Evolutionary conservation across 2,329 filamentous ascomycete genomes (phyloP).

Genomic region (Geosmithia morbida): DNA sequence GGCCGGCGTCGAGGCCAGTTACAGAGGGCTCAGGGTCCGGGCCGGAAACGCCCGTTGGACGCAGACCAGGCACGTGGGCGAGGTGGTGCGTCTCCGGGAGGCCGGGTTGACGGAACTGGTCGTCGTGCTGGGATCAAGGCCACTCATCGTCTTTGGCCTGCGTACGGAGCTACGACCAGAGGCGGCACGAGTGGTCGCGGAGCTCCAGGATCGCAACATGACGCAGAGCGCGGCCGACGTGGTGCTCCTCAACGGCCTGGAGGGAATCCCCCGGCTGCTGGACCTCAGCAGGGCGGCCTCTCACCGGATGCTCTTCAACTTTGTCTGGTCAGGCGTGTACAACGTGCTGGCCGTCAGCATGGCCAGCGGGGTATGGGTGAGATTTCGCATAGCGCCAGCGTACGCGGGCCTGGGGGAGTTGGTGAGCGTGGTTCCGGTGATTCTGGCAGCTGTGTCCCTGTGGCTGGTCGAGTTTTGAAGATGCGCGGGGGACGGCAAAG

Average conservation of each 20-base stretch:
- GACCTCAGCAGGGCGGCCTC: constrained; percentile 31
- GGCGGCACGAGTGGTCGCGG: constrained; percentile 25
- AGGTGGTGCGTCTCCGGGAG: constrained; percentile 7
- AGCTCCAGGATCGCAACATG: constrained; percentile 36
- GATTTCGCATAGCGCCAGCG: constrained; percentile 34
- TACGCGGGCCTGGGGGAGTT: constrained; percentile 60
- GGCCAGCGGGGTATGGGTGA: constrained; percentile 49
- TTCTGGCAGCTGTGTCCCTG: constrained; percentile 3
- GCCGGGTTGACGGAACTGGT: constrained; percentile 12
- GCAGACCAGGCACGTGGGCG: constrained; percentile 7
- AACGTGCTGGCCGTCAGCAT: constrained; percentile 55
- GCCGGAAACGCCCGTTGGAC: constrained; percentile 33
- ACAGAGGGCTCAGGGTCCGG: constrained; percentile 14
- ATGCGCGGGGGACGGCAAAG: too few relatives aligned
- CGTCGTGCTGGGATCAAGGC: constrained; percentile 10
- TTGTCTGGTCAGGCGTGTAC: constrained; percentile 56
- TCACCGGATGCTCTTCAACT: constrained; percentile 49
- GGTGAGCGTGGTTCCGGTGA: constrained; percentile 40
- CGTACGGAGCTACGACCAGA: constrained; percentile 18
- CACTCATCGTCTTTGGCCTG: constrained; percentile 35
- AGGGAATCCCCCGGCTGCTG: constrained; percentile 42
- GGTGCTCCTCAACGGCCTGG: constrained; percentile 45
- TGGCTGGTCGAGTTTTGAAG: not conserved
- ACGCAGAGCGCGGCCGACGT: constrained; percentile 55
- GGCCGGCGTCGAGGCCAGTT: constrained; percentile 20